Percentiles rank a stretch among this genome's conserved stretches.
Conservation (phyloP, 148 eudicot genomes). For the Chenopodium formosanum region DNA sequence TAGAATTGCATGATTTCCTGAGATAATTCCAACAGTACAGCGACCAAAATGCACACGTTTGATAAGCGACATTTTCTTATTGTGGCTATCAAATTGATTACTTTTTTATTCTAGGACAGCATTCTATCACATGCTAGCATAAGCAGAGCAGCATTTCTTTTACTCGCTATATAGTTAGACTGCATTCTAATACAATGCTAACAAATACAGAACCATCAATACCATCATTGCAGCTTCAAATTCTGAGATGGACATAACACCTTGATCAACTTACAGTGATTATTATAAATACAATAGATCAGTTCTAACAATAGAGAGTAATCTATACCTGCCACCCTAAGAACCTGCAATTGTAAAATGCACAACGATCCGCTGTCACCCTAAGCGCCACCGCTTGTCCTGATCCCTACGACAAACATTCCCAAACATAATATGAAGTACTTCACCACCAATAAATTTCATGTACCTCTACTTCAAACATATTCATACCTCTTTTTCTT, state of each 20-base stretch:
- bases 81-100: neutral
- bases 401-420: constrained; percentile 54
- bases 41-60: neutral
- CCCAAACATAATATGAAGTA: neutral
- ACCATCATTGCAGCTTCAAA: neutral
- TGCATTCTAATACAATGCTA: neutral
- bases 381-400: constrained; percentile 96
- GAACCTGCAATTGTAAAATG: constrained; percentile 93
- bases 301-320: neutral
- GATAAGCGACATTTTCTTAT: neutral
- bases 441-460: no score
- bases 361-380: constrained; percentile 87
- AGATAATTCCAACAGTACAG: neutral
- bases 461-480: no score
- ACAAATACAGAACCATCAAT: neutral
- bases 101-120: neutral
- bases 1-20: neutral
- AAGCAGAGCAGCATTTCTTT: neutral
- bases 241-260: neutral
- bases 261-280: neutral
- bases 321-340: constrained; percentile 87
- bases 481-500: no score
- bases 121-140: neutral
- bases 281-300: neutral
- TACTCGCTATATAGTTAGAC: neutral